These are phyloP conservation scores for Microstroma glucosiphilum DNA, from an alignment of 1,284 basidiomycete genomes.

Conservation along the genomic window DNA sequence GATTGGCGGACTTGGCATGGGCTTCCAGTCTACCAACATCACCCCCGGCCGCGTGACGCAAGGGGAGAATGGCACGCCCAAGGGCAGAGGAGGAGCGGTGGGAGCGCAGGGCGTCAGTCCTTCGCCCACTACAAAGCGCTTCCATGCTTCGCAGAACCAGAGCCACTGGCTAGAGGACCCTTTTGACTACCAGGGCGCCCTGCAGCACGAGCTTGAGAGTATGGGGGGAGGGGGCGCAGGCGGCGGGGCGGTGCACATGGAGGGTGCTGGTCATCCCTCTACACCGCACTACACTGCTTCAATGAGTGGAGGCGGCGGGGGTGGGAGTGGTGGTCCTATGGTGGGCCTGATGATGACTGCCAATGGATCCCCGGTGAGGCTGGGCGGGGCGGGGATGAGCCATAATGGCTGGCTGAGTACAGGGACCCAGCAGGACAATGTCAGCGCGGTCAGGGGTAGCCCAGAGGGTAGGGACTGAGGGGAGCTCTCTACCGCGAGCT, in stretches of 20 bases:
- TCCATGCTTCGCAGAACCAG: slow-evolving; percentile 2
- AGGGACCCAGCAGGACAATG: not conserved
- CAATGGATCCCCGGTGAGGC: not conserved
- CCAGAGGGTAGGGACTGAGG: not conserved
- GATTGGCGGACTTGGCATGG: not conserved
- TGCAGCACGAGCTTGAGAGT: slow-evolving; percentile 16
- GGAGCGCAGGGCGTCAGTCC: slow-evolving; percentile 5
- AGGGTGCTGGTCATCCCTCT: not conserved
- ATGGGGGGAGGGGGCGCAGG: slow-evolving; percentile 9
- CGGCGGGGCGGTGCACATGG: not conserved
- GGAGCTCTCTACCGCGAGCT: not conserved
- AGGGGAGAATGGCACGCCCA: not conserved
- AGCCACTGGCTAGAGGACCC: slow-evolving; percentile 16
- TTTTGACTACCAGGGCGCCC: slow-evolving; percentile 17
- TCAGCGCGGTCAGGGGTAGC: not conserved
- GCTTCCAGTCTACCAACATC: not conserved
- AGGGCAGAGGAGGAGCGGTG: not conserved
- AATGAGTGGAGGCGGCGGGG: not conserved
- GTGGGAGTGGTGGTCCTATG: not conserved
- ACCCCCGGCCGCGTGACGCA: not conserved
- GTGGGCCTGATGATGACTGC: not conserved
- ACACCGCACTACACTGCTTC: not conserved
- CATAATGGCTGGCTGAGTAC: not conserved
- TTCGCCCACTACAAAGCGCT: slow-evolving; percentile 6
- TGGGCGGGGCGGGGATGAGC: not conserved